Base-by-base conservation (phyloP, 345 rosid species). In the Triadica sebifera region DNA sequence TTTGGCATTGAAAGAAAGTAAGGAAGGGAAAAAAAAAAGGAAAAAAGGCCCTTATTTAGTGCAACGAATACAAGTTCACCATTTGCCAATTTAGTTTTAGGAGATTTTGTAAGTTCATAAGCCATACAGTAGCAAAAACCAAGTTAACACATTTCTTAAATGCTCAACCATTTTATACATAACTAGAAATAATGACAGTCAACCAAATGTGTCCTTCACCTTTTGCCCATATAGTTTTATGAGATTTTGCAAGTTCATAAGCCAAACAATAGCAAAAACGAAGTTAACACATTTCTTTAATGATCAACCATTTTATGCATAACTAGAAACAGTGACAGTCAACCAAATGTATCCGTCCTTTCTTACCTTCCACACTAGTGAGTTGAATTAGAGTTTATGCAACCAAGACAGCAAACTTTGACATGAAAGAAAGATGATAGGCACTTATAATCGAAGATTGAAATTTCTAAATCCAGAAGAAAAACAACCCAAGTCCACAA, bases 221-320 rank as follows among this genome's bases (percentile, higher is more conserved):
- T 79, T 9, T 49, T 6, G 29, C 67, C 51, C 65, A n/a, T 46
- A 16, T 52, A 72, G 12, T 19, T 47, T 66, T 41, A 66, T n/a
- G 50, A 73, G 34, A 61, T 61, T 47, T 29, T 2, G 11, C 19
- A 6, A 61, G 8, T 39, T 62, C 10, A 20, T 25, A 29, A 24
- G 20, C 55, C 66, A 60, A 71, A 47, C 20, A 59, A 22, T 10
- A 57, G 41, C 3, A 17, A 58, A 69, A 45, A 15, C 24, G 43
- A 49, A 25, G 8, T n/a, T 1, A 49, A 62, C 10, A 16, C 19
- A 11, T 61, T 46, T 51, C n/a, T 63, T n/a, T 17, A 46, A 50
- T 20, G 19, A 37, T 43, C 25, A 11, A 67, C 15, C 43, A 49
- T 49, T 19, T 41, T 9, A 62, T 57, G 20, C 41, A 20, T 16